Conservation (phyloP, 139 green algal genomes). For the Klebsormidium nitens region DNA sequence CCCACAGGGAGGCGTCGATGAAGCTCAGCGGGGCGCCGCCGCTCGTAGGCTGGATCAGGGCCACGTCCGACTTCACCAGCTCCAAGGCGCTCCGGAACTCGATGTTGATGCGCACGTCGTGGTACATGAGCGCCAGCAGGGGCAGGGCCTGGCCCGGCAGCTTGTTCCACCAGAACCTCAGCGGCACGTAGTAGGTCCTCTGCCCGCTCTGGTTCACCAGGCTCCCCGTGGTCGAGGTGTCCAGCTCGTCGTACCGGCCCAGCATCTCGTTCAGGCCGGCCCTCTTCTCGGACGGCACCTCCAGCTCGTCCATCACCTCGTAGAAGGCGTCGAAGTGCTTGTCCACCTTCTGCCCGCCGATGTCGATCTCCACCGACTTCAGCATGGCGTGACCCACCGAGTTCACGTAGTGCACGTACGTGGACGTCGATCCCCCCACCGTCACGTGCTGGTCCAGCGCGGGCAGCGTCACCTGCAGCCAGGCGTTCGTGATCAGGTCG, state of each 20-base stretch:
- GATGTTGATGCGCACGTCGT: not conserved
- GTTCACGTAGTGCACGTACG: no score
- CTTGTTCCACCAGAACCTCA: not conserved
- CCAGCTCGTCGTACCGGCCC: no score
- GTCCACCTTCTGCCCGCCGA: slow-evolving; percentile 38
- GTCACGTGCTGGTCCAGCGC: not conserved
- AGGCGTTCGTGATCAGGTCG: not conserved
- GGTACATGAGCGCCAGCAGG: not conserved
- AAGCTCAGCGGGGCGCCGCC: not conserved
- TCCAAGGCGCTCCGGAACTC: not conserved
- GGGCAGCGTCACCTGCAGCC: not conserved
- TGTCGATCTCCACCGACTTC: slow-evolving; percentile 32
- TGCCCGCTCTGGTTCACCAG: no score
- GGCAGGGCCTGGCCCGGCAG: not conserved
- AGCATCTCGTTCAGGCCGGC: no score
- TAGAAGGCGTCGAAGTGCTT: slow-evolving; percentile 30
- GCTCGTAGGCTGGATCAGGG: not conserved
- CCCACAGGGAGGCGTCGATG: not conserved
- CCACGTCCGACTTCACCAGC: not conserved
- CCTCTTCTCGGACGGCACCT: no score
- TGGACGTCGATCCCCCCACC: no score
- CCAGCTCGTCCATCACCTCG: slow-evolving; percentile 32
- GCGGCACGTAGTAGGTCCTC: not conserved
- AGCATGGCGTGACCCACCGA: slow-evolving; percentile 8
- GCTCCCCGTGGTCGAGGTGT: no score